A percentile compares a stretch with the other conserved stretches of the same genome.
Evolutionary conservation across 345 rosid genomes (phyloP).

Genomic region (Citrus australasica): DNA sequence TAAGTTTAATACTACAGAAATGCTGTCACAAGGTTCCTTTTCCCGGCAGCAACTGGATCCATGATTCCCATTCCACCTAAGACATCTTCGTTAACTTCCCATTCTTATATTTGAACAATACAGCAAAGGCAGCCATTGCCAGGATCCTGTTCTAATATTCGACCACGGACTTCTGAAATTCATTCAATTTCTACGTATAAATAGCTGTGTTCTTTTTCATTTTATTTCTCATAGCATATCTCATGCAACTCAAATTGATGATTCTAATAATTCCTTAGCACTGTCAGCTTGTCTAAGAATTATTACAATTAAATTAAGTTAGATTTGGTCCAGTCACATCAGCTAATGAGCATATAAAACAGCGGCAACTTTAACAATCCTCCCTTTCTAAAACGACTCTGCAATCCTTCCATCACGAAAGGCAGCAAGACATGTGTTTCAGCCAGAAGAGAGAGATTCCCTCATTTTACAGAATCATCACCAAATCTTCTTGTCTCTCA

Average conservation of each 20-base stretch:
- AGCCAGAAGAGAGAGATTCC: slow-evolving; percentile 31
- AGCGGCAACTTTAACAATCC: not conserved
- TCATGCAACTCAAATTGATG: not conserved
- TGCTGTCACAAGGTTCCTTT: not conserved
- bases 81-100: not conserved
- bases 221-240: not conserved
- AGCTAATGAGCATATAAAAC: slow-evolving; percentile 1
- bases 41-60: not conserved
- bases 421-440: slow-evolving; percentile 20
- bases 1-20: not conserved
- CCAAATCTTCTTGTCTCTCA: slow-evolving; percentile 21
- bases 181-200: not conserved
- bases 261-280: not conserved
- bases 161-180: not conserved
- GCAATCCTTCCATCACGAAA: slow-evolving; percentile 15
- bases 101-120: slow-evolving; percentile 2
- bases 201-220: not conserved
- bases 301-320: slow-evolving; percentile 8
- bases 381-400: not conserved
- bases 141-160: not conserved
- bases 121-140: not conserved
- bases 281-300: not conserved
- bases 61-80: not conserved
- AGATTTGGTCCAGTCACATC: slow-evolving; percentile 18
- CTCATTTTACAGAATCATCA: slow-evolving; percentile 27